Base-by-base conservation (phyloP, 352 stramenopile genomes). In the Phytophthora ohioensis region DNA sequence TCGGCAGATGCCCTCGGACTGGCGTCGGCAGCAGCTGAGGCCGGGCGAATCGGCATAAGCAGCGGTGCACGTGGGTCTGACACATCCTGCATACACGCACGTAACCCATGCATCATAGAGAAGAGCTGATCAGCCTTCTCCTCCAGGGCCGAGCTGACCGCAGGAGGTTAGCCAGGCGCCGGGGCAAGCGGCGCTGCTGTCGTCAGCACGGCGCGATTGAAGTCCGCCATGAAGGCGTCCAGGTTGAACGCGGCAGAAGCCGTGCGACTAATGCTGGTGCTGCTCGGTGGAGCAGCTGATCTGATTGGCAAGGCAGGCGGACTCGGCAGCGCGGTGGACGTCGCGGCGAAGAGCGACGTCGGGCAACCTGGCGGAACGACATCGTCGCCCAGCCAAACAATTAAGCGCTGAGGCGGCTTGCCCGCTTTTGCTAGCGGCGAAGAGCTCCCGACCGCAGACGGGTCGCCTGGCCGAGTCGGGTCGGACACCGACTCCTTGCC, bases 201-300 rank as follows among this genome's bases (percentile, higher is more conserved):
- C 11, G n/a, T 5, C 17, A 21, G 17, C 17, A 21, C 17, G 30
- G 43, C 9, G 15, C 43, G 43, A 32, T 51, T 11, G n/a, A 51
- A 51, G 5, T 51, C 35, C 11, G 32, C 35, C 51, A 57, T 45
- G 4, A 57, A 57, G 13, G 17, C 51, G 11, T 47, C 51, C 15
- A 57, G 35, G 35, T 35, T 47, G 34, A 57, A 57, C 31, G 49
- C 49, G 12, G 32, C 4, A 43, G 51, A 34, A 13, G 35, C n/a
- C 34, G 51, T 5, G 17, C 46, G 15, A 30, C 5, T 11, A 34
- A 15, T 5, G n/a, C 10, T n/a, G 15, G 43, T 9, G 5, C n/a
- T 47, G 51, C 15, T 34, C 51, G 51, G 34, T 32, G 12, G 0
- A 11, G 39, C 39, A 45, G 39, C 17, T 21, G 17, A 21, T 21